phyloP scores from a whole-genome alignment of 2,329 filamentous ascomycete genomes.

The Ceratocystis huliohia region DNA sequence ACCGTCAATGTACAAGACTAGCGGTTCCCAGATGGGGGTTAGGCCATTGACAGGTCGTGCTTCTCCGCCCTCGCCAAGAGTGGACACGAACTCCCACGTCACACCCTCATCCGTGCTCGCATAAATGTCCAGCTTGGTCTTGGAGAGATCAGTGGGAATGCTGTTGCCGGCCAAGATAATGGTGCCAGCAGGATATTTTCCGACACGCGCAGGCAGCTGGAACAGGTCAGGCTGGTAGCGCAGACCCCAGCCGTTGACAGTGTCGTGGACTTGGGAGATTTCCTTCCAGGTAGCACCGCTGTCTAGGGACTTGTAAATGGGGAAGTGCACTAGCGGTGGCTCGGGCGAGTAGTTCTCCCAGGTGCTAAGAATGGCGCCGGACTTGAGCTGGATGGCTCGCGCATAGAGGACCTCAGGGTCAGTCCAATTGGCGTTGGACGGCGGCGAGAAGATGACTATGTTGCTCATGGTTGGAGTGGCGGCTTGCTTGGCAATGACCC shows the following conservation, averaged over 20 bases:
- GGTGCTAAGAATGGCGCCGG: constrained; percentile 39
- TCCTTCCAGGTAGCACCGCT: constrained; percentile 49
- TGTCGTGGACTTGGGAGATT: constrained; percentile 49
- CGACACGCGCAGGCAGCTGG: constrained; percentile 45
- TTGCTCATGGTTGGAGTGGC: constrained; percentile 22
- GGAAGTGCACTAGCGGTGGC: constrained; percentile 43
- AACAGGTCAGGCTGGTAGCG: constrained; percentile 60
- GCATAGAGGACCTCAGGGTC: constrained; percentile 35
- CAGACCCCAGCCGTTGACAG: constrained; percentile 50
- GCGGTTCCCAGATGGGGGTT: constrained; percentile 63
- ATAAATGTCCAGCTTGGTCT: constrained; percentile 58
- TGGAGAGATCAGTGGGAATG: constrained; percentile 45
- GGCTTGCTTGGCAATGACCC: constrained; percentile 4
- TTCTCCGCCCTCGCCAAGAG: constrained; percentile 51
- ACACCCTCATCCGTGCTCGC: constrained; percentile 47
- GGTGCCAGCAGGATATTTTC: constrained; percentile 47
- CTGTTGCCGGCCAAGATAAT: constrained; percentile 49
- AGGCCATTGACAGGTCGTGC: constrained; percentile 50
- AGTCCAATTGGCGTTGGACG: constrained; percentile 31
- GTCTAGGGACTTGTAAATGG: constrained; percentile 41
- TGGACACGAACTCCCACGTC: constrained; percentile 55
- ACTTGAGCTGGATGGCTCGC: constrained; percentile 33
- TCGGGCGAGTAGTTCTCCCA: constrained; percentile 47
- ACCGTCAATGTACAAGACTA: constrained; percentile 44
- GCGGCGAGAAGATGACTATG: constrained; percentile 33